Evolutionary conservation across 495 filamentous ascomycete species (phyloP).

Genomic region (Oidiodendron maius): DNA sequence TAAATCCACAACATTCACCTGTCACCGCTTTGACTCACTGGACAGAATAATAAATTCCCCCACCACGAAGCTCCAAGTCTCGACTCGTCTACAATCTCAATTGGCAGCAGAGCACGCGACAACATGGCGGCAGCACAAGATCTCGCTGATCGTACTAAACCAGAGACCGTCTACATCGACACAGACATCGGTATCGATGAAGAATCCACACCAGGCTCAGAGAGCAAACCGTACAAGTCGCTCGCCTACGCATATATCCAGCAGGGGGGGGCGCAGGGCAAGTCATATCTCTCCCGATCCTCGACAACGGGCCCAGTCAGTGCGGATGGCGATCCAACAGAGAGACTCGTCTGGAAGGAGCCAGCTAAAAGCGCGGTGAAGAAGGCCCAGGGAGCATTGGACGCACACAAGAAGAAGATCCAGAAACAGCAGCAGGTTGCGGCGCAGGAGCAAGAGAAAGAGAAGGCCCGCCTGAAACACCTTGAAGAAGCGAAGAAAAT

Average conservation of each 20-base stretch:
- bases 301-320: conserved; percentile 59
- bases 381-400: conserved; percentile 68
- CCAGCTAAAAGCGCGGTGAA: conserved; percentile 78
- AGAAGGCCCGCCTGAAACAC: conserved; percentile 53
- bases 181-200: conserved; percentile 71
- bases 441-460: conserved; percentile 66
- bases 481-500: conserved; percentile 85
- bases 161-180: conserved; percentile 66
- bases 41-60: conserved; percentile 2
- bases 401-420: conserved; percentile 71
- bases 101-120: conserved; percentile 12
- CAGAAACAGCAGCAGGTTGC: conserved; percentile 63
- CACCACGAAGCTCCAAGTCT: conserved; percentile 11
- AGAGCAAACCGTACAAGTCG: conserved; percentile 73
- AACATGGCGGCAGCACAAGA: conserved; percentile 22
- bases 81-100: conserved; percentile 10
- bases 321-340: conserved; percentile 49
- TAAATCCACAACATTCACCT: conserved; percentile 1
- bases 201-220: conserved; percentile 55
- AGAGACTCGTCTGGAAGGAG: conserved; percentile 65
- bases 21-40: conserved; percentile 12
- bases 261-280: conserved; percentile 52
- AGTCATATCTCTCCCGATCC: conserved; percentile 61
- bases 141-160: conserved; percentile 18
- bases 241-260: conserved; percentile 72